Evolutionary conservation across 768 basidiomycete species (phyloP), one percentile per base, ranked within the genome.

Genomic region (Hemileccinum impolitum): DNA sequence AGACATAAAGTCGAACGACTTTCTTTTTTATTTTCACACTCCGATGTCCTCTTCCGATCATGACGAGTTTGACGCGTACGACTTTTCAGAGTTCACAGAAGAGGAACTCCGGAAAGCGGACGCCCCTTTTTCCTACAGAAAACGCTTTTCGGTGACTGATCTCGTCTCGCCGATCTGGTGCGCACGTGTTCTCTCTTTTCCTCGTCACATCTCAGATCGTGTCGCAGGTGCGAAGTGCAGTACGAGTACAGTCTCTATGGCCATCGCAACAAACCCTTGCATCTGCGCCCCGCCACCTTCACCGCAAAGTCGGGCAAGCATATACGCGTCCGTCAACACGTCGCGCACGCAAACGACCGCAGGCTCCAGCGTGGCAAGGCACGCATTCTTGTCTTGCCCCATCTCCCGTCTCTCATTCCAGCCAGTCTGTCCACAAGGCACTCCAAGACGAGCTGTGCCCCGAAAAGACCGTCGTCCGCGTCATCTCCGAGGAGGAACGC

Each of bases 221-320:
- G 32, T 13, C 47, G n/a, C 31, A 89, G 88, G 88, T 90, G 88
- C 58, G 88, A 89, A 60, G 76, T 88, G 6, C 86, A 89, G 61
- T 82, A 79, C 61, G 86, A 90, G 55, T 90, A 90, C 59, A 79
- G 85, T 3, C 70, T 90, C 35, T 78, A 79, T 26, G 83, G 85
- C 51, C 70, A 69, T 50, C 74, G 85, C 18, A 67, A 72, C 38
- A 72, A 65, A 38, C 79, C 75, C 15, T 53, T 85, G 1, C 67
- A 69, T 17, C 50, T 66, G 10, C 76, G 87, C 17, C 87, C 86
- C 0, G 50, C 66, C 11, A 69, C 78, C 1, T 89, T 90, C 54
- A 63, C 65, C 4, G 78, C 84, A 19, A 70, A 70, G 13, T 63
- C 69, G 21, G 88, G 88, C 14, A 86, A 84, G 51, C 68, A 70